These are phyloP conservation scores for Rhizophlyctis rosea DNA, from an alignment of 192 early-diverging fungal species.

Conservation along the genomic window DNA sequence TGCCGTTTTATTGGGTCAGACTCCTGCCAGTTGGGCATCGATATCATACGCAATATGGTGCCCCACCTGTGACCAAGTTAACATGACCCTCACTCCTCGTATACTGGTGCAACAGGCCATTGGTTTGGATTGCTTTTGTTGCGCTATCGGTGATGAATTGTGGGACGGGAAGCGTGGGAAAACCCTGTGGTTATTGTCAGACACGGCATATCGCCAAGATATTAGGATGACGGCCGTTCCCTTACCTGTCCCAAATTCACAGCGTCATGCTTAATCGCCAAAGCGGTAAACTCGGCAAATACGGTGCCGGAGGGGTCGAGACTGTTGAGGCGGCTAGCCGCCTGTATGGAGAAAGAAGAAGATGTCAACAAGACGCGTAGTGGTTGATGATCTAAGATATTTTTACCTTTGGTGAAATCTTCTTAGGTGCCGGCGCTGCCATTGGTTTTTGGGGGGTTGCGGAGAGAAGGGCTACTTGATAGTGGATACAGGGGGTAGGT, in stretches of 20 bases:
- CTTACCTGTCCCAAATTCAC: constrained; percentile 92
- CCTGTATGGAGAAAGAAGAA: too few relatives aligned
- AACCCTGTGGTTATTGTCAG: constrained; percentile 62
- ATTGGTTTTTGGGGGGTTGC: too few relatives aligned
- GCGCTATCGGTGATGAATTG: constrained; percentile 82
- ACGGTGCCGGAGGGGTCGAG: constrained; percentile 49
- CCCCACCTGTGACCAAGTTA: constrained; percentile 32
- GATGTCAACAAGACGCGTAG: too few relatives aligned
- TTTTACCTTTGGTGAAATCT: too few relatives aligned
- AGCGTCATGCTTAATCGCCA: constrained; percentile 75
- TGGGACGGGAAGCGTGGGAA: constrained; percentile 67
- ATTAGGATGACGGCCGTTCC: too few relatives aligned
- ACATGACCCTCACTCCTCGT: constrained; percentile 58
- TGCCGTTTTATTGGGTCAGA: constrained; percentile 2
- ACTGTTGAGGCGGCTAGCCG: constrained; percentile 20
- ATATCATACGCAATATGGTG: not conserved
- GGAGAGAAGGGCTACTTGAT: too few relatives aligned
- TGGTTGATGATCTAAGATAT: too few relatives aligned
- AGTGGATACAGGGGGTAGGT: too few relatives aligned
- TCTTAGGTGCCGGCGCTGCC: too few relatives aligned
- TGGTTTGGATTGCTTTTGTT: constrained; percentile 56
- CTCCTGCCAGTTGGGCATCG: not conserved
- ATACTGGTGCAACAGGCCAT: constrained; percentile 80
- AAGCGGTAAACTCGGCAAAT: constrained; percentile 73
- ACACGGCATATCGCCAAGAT: too few relatives aligned